Percentiles rank a stretch among this genome's conserved stretches.
Evolutionary conservation across 2,329 filamentous ascomycete genomes (phyloP).

Genomic region (Talaromyces sp.): DNA sequence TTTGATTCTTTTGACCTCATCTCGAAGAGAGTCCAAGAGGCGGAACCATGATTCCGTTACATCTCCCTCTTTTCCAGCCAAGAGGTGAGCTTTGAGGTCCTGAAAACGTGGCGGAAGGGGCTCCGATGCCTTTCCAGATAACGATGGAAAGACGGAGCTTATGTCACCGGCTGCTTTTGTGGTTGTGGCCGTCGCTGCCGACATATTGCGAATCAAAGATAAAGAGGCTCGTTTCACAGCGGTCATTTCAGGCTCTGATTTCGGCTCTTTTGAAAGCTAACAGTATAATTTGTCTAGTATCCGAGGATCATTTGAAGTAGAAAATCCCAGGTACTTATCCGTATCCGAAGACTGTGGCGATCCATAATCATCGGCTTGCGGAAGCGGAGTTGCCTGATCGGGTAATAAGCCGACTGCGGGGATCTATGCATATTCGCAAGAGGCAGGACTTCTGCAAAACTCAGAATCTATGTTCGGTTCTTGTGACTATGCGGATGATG

Average conservation of each 20-base stretch:
- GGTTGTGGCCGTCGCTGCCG: slow-evolving; percentile 25
- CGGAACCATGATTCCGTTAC: slow-evolving; percentile 42
- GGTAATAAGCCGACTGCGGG: not conserved
- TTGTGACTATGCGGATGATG: too few relatives aligned
- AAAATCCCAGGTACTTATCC: not conserved
- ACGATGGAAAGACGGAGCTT: slow-evolving; percentile 46
- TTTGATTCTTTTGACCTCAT: slow-evolving; percentile 42
- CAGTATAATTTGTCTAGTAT: too few relatives aligned
- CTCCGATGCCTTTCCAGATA: slow-evolving; percentile 34
- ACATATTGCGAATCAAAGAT: slow-evolving; percentile 1
- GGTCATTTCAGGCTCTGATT: not conserved
- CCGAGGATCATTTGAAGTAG: not conserved
- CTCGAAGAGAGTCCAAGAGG: slow-evolving; percentile 38
- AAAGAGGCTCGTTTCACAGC: not conserved
- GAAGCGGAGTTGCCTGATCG: not conserved
- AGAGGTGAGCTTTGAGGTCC: slow-evolving; percentile 38
- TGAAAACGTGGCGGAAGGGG: slow-evolving; percentile 43
- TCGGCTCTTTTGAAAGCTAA: not conserved
- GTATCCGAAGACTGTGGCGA: not conserved
- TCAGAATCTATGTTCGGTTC: too few relatives aligned
- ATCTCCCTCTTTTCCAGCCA: slow-evolving; percentile 38
- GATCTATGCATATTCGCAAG: too few relatives aligned
- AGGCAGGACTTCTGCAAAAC: too few relatives aligned
- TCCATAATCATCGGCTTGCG: not conserved
- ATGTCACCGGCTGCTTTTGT: slow-evolving; percentile 47